phyloP scores from a whole-genome alignment of 192 early-diverging fungal species.

The Rhizophagus prolifer region DNA sequence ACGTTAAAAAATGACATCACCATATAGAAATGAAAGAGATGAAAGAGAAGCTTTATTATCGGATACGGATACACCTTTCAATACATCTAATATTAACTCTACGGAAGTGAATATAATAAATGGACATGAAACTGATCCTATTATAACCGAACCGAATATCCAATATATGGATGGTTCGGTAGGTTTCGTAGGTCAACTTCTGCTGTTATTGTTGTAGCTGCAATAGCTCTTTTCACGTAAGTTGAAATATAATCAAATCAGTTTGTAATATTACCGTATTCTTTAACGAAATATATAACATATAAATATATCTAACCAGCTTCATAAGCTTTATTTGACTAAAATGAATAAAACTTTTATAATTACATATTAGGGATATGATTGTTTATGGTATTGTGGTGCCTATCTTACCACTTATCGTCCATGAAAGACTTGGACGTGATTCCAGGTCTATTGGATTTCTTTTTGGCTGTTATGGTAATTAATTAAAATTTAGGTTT shows the following conservation, averaged over 20 bases:
- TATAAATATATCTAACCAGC: too few relatives aligned
- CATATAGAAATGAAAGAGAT: background rate
- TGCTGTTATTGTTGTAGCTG: background rate
- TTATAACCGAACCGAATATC: background rate
- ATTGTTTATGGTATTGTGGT: constrained; percentile 74
- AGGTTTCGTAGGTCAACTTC: constrained; percentile 20
- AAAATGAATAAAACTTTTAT: background rate
- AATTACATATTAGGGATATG: constrained; percentile 1
- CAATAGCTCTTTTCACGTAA: constrained; percentile 21
- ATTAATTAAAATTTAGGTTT: background rate
- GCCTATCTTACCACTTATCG: constrained; percentile 67
- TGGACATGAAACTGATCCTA: background rate
- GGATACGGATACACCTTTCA: background rate
- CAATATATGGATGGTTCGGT: constrained; percentile 7
- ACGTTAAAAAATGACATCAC: background rate
- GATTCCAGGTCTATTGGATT: constrained; percentile 60
- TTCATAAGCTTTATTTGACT: too few relatives aligned
- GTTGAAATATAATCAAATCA: background rate
- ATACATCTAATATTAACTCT: background rate
- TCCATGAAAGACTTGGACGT: constrained; percentile 58
- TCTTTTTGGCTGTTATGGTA: constrained; percentile 73
- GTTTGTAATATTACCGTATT: too few relatives aligned
- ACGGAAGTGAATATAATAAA: background rate
- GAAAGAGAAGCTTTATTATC: background rate
- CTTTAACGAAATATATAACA: too few relatives aligned